Evolutionary conservation across 2,329 filamentous ascomycete species (phyloP), one percentile per base, ranked within the genome.

Genomic region (Nemania serpens): DNA sequence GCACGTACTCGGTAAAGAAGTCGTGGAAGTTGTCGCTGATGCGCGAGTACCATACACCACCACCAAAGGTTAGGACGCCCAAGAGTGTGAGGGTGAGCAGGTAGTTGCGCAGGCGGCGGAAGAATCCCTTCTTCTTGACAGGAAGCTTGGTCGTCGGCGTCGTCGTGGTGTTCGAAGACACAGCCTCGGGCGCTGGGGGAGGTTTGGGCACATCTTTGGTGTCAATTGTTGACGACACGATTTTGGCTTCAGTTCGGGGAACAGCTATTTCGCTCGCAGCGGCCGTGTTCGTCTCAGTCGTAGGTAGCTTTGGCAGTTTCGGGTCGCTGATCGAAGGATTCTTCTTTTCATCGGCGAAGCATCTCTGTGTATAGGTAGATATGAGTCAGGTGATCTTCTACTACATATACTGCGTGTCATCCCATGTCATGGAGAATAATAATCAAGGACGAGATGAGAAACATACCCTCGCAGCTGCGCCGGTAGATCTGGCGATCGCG

Each of bases 21-120:
- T 99, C 95, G 79, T 99, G 94, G 84, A 98, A 99, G 79, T 92
- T 97, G 81, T 99, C 95, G 73, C 90, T 96, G 77, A 95, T 84
- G 66, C 96, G 87, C 57, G 95, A 94, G 77, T 96, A 95, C 82
- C 91, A 97, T 57, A 97, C 88, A 68, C 94, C 93, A 66, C 93
- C 93, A 58, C 85, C 91, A 71, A 97, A 99, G 41, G 90, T 88
- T 46, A 96, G 77, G 5, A 87, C 86, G 25, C 90, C 88, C 29
- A 97, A 84, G 46, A 97, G 77, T 64, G 93, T 79, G 50, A 97
- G 77, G 56, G 90, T 91, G 67, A 93, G 78, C 59, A 97, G 78
- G 73, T 93, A 89, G 74, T 89, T 89, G 70, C 91, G 85, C 74
- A 97, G 85, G 60, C 90, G 86, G 65, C 91, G 85, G 75, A 86